phyloP scores from a whole-genome alignment of 106 monocot genomes.

The Dioscorea dumetorum region DNA sequence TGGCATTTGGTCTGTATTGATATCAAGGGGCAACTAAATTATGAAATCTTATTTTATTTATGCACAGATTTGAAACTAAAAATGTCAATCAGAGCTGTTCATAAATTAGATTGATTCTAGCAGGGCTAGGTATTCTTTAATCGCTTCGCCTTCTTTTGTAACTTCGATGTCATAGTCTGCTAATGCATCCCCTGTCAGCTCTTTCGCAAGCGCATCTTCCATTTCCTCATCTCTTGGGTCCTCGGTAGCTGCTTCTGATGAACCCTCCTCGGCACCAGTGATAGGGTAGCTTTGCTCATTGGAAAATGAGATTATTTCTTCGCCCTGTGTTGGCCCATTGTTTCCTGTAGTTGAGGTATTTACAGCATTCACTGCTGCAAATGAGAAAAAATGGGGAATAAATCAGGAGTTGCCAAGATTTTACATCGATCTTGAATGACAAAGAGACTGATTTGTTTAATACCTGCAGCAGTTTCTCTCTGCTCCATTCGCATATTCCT shows the following conservation, averaged over 20 bases:
- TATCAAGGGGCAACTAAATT: too few species aligned
- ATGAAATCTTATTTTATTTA: too few species aligned
- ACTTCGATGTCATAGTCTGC: conserved; percentile 86
- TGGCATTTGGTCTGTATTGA: too few species aligned
- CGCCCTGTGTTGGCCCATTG: not conserved
- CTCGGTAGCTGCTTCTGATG: not conserved
- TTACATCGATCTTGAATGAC: not conserved
- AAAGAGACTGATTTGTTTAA: too few species aligned
- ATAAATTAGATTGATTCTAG: conserved; percentile 29
- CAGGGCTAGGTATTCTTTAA: conserved; percentile 64
- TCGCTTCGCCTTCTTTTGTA: conserved; percentile 71
- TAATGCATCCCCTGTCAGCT: conserved; percentile 62
- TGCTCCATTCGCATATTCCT: conserved; percentile 17
- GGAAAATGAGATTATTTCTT: not conserved
- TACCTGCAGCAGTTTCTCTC: not conserved
- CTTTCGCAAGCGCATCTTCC: conserved; percentile 68
- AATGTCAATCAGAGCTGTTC: too few species aligned
- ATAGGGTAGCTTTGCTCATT: not conserved
- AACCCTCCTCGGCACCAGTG: conserved; percentile 3
- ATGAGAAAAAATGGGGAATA: not conserved
- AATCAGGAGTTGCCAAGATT: not conserved
- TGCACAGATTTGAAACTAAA: too few species aligned
- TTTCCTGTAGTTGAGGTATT: conserved; percentile 2
- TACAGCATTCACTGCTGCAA: conserved; percentile 11
- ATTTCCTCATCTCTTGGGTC: conserved; percentile 59